Conservation (phyloP, 495 filamentous ascomycete species). For the Neurospora sp. region DNA sequence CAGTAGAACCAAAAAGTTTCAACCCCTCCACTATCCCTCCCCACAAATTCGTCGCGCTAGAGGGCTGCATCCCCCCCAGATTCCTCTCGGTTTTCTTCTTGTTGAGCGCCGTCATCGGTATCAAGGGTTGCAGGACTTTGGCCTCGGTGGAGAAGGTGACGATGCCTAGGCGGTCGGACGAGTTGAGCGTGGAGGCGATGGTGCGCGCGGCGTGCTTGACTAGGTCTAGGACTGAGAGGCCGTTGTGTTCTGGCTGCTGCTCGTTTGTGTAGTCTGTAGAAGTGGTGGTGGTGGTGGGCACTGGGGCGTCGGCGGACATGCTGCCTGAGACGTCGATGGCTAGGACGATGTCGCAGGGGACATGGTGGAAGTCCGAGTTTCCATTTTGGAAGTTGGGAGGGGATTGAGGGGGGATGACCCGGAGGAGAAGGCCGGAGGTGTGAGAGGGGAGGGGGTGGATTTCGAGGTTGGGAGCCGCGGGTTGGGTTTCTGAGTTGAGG, state of each 20-base stretch:
- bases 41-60: conserved; percentile 32
- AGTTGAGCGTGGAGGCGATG: conserved; percentile 31
- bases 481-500: not conserved
- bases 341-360: conserved; percentile 36
- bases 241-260: conserved; percentile 17
- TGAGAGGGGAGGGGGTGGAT: conserved; percentile 22
- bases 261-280: conserved; percentile 5
- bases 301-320: conserved; percentile 26
- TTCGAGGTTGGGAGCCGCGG: conserved; percentile 3
- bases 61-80: conserved; percentile 22
- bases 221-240: conserved; percentile 33
- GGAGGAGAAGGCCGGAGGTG: conserved; percentile 31
- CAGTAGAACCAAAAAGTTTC: conserved; percentile 17
- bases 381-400: conserved; percentile 15
- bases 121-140: conserved; percentile 27
- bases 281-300: conserved; percentile 9
- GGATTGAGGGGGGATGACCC: conserved; percentile 22
- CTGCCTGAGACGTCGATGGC: conserved; percentile 37
- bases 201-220: conserved; percentile 36
- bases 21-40: conserved; percentile 28
- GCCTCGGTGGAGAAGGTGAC: conserved; percentile 28
- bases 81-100: conserved; percentile 19
- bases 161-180: conserved; percentile 33
- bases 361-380: conserved; percentile 9
- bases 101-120: conserved; percentile 22